These are phyloP conservation scores for Alternaria postmessia DNA, from an alignment of 2,329 filamentous ascomycete genomes.

Conservation along the genomic window DNA sequence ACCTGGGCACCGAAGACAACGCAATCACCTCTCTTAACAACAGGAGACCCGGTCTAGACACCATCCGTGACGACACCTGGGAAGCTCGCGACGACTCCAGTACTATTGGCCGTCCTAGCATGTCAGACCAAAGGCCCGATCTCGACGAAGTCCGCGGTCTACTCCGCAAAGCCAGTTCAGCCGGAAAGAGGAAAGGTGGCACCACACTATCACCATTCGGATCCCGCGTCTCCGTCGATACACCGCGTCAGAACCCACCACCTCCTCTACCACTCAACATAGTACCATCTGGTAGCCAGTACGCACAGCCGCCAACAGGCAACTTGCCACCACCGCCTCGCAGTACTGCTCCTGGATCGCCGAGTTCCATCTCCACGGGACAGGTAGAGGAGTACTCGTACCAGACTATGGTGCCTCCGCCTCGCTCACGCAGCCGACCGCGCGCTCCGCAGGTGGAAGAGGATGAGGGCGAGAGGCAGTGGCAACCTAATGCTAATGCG, in stretches of 20 bases:
- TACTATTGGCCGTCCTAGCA: constrained; percentile 51
- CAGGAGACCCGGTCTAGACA: constrained; percentile 54
- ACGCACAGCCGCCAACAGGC: constrained; percentile 31
- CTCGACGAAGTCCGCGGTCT: constrained; percentile 58
- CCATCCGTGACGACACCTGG: constrained; percentile 57
- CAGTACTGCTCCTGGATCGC: constrained; percentile 38
- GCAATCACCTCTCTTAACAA: constrained; percentile 57
- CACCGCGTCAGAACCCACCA: constrained; percentile 30
- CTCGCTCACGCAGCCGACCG: constrained; percentile 31
- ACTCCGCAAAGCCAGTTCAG: constrained; percentile 55
- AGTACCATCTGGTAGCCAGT: constrained; percentile 31
- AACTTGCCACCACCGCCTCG: constrained; percentile 29
- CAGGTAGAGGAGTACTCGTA: constrained; percentile 45
- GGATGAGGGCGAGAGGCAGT: constrained; percentile 27
- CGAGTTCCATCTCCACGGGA: constrained; percentile 43
- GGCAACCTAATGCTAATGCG: constrained; percentile 12
- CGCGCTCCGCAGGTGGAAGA: constrained; percentile 27
- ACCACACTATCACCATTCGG: constrained; percentile 35
- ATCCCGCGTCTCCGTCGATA: constrained; percentile 25
- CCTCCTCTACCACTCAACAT: constrained; percentile 44
- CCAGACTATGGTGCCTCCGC: constrained; percentile 44
- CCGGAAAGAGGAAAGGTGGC: constrained; percentile 53
- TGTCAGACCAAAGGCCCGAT: constrained; percentile 51
- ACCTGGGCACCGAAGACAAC: constrained; percentile 47
- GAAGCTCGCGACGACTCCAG: constrained; percentile 50